Percentiles rank a stretch among this genome's conserved stretches.
These are phyloP conservation scores for Liquidambar formosana DNA, from an alignment of 164 flowering plant species.

Conservation along the genomic window DNA sequence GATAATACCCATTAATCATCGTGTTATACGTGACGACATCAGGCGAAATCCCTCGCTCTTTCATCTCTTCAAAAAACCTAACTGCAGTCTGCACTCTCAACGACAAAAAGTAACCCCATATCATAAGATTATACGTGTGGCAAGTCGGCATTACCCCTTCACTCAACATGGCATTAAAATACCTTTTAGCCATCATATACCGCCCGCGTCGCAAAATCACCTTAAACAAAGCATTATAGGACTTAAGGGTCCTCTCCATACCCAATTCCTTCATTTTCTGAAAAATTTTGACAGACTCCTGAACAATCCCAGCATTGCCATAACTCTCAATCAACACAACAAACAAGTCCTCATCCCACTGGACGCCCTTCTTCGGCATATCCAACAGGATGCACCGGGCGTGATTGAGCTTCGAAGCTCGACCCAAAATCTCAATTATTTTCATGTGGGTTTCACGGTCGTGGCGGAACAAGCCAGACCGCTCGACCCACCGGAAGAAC, in stretches of 20 bases:
- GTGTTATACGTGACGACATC: slow-evolving; percentile 77
- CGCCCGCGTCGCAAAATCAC: slow-evolving; percentile 79
- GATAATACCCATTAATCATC: slow-evolving; percentile 66
- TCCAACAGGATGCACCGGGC: slow-evolving; percentile 85
- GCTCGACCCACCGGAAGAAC: slow-evolving; percentile 91
- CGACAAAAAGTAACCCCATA: slow-evolving; percentile 88
- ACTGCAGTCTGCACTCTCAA: slow-evolving; percentile 64
- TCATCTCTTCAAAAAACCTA: slow-evolving; percentile 88
- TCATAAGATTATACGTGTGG: slow-evolving; percentile 74
- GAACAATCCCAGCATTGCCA: slow-evolving; percentile 88
- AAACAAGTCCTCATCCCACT: slow-evolving; percentile 88
- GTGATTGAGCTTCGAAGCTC: slow-evolving; percentile 74
- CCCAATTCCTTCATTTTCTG: slow-evolving; percentile 79
- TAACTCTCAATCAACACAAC: slow-evolving; percentile 70
- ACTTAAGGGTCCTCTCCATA: slow-evolving; percentile 52
- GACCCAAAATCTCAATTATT: slow-evolving; percentile 71
- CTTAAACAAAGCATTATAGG: slow-evolving; percentile 77
- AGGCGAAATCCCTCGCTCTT: slow-evolving; percentile 54
- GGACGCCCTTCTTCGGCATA: slow-evolving; percentile 80
- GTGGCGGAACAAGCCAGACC: slow-evolving; percentile 65
- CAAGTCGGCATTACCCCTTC: slow-evolving; percentile 77
- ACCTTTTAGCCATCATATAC: slow-evolving; percentile 85
- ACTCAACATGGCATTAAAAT: slow-evolving; percentile 75
- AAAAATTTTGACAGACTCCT: slow-evolving; percentile 85
- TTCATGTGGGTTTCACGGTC: slow-evolving; percentile 58